Percentiles rank a stretch among this genome's conserved stretches.
Evolutionary conservation across 257 asterid species (phyloP).

Genomic region (Paraleonurus japonicus): DNA sequence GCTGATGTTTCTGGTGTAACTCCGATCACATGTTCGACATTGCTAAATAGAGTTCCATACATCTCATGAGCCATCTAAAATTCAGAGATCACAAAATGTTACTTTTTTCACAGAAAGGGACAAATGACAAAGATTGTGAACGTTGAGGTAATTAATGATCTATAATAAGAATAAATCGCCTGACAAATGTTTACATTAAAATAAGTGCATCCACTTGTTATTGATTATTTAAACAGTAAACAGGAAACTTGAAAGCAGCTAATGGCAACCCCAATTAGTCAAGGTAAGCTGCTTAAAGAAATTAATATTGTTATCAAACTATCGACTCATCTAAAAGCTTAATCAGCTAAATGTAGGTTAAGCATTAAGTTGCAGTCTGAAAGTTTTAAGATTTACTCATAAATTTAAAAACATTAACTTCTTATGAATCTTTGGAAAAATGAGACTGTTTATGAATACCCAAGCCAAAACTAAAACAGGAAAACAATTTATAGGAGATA

Average conservation of each 20-base stretch:
- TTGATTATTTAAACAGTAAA: background rate
- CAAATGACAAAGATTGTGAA: background rate
- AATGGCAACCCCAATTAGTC: background rate
- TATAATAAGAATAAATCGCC: constrained; percentile 5
- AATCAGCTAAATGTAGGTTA: background rate
- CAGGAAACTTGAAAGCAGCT: background rate
- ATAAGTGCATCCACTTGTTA: background rate
- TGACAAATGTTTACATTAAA: background rate
- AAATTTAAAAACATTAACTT: background rate
- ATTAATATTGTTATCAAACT: background rate
- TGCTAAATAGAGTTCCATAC: constrained; percentile 57
- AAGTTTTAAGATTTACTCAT: background rate
- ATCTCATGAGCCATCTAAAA: constrained; percentile 88
- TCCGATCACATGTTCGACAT: constrained; percentile 68
- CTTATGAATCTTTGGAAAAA: background rate
- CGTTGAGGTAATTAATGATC: background rate
- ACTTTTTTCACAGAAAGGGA: background rate
- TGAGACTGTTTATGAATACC: background rate
- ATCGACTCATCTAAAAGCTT: background rate
- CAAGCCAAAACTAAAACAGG: background rate
- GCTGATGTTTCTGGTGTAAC: constrained; percentile 51
- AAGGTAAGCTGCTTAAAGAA: background rate
- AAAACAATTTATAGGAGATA: background rate
- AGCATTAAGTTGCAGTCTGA: background rate
- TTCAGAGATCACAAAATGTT: constrained; percentile 22